Evolutionary conservation across 169 alveolate species (phyloP), one percentile per base, ranked within the genome.

Genomic region (Plasmodium vinckei): DNA sequence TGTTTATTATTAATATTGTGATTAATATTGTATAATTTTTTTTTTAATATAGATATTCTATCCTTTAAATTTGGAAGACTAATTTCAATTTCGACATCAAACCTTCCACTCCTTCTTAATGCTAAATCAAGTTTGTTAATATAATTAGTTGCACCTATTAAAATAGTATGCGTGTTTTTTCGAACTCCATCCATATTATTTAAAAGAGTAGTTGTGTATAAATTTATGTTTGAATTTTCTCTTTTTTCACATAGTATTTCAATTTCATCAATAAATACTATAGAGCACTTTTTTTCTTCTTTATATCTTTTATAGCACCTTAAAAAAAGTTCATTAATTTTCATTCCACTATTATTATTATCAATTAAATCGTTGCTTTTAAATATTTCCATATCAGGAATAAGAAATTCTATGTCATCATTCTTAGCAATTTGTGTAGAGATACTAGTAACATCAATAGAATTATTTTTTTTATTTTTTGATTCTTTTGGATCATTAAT

Each of bases 81-180:
- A 17, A 98, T 93, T 69, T 97, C 95, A 13, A 98, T 94, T 71
- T 98, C 99, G 47, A 96, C 94, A 84, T 99, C 99, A 70, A 99
- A 95, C 69, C 99, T 94, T 9, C 99, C 99, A 12, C 99, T 98
- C 87, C 99, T 92, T 75, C 99, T 97, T 19, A 98, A 73, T 17
- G 99, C 98, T 17, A 96, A 94, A 87, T 97, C 99, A 56, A 99
- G 73, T 57, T 96, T 94, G 25, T 97, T 95, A 13, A 96, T 93
- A 59, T 95, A 95, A 77, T 96, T 97, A 13, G 99, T 98, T 42
- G 99, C 94, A 27, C 99, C 99, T 49, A 99, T 93, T 15, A 98
- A 88, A 17, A 97, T 89, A 3, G 95, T 90, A 12, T 73, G 72
- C 39, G 89, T 67, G 25, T 79, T 27, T 59, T 79, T 79, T 54